phyloP scores from a whole-genome alignment of 139 green algal genomes.

The Pseudopediastrum boryanum region DNA sequence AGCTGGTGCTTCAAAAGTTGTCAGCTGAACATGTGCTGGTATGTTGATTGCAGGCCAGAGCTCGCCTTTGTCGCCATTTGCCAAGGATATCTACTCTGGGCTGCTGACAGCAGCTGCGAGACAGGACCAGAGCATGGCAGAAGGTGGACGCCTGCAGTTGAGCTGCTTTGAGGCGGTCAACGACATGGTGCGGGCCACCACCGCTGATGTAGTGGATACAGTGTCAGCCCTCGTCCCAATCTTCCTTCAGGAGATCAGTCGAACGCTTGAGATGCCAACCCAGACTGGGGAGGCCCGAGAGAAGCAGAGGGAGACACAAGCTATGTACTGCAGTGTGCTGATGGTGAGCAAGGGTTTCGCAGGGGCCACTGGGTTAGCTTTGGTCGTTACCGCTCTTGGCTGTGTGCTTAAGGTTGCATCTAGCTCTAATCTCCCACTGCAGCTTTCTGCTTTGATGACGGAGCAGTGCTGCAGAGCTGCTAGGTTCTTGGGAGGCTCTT shows the following conservation, averaged over 20 bases:
- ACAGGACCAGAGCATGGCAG: constrained; percentile 25
- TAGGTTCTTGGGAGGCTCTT: too few relatives aligned
- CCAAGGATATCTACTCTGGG: constrained; percentile 84
- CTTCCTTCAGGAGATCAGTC: constrained; percentile 74
- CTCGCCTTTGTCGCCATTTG: constrained; percentile 81
- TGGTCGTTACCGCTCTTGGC: too few relatives aligned
- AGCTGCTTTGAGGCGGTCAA: constrained; percentile 96
- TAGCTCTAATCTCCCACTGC: too few relatives aligned
- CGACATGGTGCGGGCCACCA: constrained; percentile 83
- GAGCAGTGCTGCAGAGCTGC: too few relatives aligned
- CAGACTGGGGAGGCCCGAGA: constrained; percentile 55
- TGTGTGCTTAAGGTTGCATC: too few relatives aligned
- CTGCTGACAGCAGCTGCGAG: constrained; percentile 69
- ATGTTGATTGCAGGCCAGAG: constrained; percentile 62
- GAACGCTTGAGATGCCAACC: constrained; percentile 64
- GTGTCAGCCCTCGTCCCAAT: constrained; percentile 84
- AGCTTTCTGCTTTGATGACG: too few relatives aligned
- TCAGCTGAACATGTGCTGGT: too few relatives aligned
- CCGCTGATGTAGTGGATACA: constrained; percentile 75
- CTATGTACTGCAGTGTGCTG: constrained; percentile 92
- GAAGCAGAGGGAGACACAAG: constrained; percentile 76
- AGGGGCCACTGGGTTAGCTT: too few relatives aligned
- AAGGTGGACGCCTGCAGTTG: constrained; percentile 64
- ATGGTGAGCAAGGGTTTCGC: too few relatives aligned
- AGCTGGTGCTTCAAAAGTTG: too few relatives aligned